Evolutionary conservation across 805 yeast genomes (phyloP), one percentile per base, ranked within the genome.

Genomic region (Cyberlindnera nakhonratchasimensis): DNA sequence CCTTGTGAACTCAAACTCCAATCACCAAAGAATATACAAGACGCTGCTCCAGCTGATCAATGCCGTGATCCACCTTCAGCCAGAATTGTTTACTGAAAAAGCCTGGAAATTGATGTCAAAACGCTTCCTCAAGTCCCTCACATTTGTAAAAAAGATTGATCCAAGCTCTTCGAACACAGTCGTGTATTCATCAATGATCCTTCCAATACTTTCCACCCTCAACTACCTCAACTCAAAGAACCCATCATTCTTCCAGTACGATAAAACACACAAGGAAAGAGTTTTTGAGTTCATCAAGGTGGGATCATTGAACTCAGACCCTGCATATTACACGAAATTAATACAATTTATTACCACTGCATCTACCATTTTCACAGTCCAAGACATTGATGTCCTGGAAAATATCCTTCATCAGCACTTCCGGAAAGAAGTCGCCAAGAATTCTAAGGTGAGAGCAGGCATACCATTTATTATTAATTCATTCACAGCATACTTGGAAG

Each of bases 271-370:
- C 1, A 66, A 68, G 14, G 69, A 67, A 3, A 71, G 70, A 44
- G 54, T 84, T 10, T 34, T 66, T 1, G 71, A 63, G 0, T 71
- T 80, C 47, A 50, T 84, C 17, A 63, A 63, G 11, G 47, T 78
- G 12, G 84, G 88, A 0, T 75, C 77, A 2, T 66, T 80, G 35
- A 69, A 68, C 37, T 77, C 85, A 38, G 64, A 67, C 22, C 72
- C 80, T 0, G 48, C 63, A 0, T 82, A 78, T 53, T 84, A 76
- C 50, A 43, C 45, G 6, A 36, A 55, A 10, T 41, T 66, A 19
- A 43, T 45, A 10, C 29, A 40, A 5, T 54, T 63, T 22, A 50
- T 59, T 17, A 31, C 46, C 21, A 37, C 40, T 6, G 52, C 58
- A 2, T 23, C 41, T 2, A 28, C 50, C 0, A 46, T 54, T 5